These are phyloP conservation scores for Scenedesmus sp. DNA, from an alignment of 163 green algal species.

Conservation along the genomic window DNA sequence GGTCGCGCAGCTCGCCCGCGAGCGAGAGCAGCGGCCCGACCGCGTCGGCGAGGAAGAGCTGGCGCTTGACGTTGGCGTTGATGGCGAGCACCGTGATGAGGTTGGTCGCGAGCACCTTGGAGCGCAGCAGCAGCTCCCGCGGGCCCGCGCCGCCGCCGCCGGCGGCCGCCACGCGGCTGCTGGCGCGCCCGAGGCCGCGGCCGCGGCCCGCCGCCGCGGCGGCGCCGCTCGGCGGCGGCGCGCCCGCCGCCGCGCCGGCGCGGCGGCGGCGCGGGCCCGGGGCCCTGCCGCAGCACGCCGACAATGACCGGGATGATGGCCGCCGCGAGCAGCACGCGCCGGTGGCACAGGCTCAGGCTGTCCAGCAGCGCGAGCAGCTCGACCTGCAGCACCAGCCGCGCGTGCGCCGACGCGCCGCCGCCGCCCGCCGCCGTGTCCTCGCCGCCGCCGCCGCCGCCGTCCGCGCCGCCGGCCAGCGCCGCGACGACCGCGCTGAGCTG, in stretches of 20 bases:
- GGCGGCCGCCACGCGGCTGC: not conserved
- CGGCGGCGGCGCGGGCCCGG: not conserved
- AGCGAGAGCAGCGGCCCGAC: conserved; percentile 19
- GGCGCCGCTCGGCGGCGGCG: not conserved
- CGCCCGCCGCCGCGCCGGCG: not conserved
- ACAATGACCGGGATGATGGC: conserved; percentile 34
- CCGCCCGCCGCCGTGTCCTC: too few species aligned
- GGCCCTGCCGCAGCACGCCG: conserved; percentile 13
- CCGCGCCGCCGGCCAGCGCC: not conserved
- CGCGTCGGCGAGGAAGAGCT: conserved; percentile 38
- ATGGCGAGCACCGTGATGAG: conserved; percentile 47
- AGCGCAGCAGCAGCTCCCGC: conserved; percentile 29
- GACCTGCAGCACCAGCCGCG: conserved; percentile 19
- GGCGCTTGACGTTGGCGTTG: conserved; percentile 37
- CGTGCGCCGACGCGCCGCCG: too few species aligned
- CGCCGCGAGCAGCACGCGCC: conserved; percentile 18
- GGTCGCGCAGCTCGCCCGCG: not conserved
- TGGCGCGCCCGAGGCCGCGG: not conserved
- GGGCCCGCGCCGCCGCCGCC: too few species aligned
- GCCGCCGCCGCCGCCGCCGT: too few species aligned
- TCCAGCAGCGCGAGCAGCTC: conserved; percentile 28
- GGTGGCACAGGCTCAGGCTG: conserved; percentile 32
- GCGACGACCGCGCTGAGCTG: conserved; percentile 12
- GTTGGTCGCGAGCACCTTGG: conserved; percentile 37
- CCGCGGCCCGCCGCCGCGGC: not conserved